Evolutionary conservation across 768 basidiomycete species (phyloP).

Genomic region (Suillus ampliporus): DNA sequence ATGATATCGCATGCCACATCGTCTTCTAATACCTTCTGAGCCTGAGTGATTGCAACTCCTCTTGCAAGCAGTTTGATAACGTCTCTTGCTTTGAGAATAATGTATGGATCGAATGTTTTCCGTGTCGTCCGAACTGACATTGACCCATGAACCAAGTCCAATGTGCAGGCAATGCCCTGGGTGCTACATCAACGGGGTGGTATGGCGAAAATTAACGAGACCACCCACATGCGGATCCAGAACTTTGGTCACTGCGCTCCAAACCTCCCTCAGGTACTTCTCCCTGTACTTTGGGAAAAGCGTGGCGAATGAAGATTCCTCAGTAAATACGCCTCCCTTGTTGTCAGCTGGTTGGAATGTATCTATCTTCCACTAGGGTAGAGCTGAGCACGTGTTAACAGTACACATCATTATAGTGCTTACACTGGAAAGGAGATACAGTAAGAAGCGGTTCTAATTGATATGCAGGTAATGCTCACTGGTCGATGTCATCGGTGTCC

Average conservation of each 20-base stretch:
- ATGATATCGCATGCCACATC: conserved; percentile 94
- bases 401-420: conserved; percentile 23
- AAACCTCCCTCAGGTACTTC: conserved; percentile 93
- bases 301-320: conserved; percentile 98
- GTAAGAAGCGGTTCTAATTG: conserved; percentile 12
- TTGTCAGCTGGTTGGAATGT: conserved; percentile 77
- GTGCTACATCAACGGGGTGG: conserved; percentile 8
- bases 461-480: conserved; percentile 61
- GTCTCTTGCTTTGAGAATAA: conserved; percentile 95
- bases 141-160: conserved; percentile 94
- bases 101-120: conserved; percentile 96
- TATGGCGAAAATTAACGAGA: conserved; percentile 20
- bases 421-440: conserved; percentile 45
- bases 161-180: conserved; percentile 87
- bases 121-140: conserved; percentile 98
- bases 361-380: conserved; percentile 84
- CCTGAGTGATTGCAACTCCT: conserved; percentile 85
- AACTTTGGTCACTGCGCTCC: conserved; percentile 88
- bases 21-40: conserved; percentile 90
- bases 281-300: conserved; percentile 99
- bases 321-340: conserved; percentile 82
- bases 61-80: conserved; percentile 94
- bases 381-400: conserved; percentile 19
- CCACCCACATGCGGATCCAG: conserved; percentile 75
- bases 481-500: conserved; percentile 99